phyloP scores from a whole-genome alignment of 148 eudicot genomes.

The Rhododendron kiyosumense region DNA sequence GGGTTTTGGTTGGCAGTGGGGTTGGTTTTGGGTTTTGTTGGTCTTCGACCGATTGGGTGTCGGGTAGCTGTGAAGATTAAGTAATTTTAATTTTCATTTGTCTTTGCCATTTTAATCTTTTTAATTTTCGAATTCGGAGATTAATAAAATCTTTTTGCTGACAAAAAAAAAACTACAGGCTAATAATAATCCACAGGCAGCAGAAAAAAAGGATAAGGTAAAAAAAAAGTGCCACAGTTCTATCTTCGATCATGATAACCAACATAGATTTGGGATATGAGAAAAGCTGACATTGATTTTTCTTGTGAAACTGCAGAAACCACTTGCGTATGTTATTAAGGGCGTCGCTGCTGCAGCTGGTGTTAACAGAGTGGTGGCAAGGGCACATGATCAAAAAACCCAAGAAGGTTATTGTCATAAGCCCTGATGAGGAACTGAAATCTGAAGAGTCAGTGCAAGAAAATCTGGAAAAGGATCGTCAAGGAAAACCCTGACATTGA shows the following conservation, averaged over 20 bases:
- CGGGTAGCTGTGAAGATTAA: no score
- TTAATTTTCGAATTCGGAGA: no score
- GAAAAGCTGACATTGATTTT: not conserved
- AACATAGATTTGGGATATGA: no score
- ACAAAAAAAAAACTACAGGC: conserved; percentile 14
- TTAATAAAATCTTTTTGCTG: no score
- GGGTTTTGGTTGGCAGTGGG: no score
- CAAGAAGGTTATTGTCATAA: conserved; percentile 37
- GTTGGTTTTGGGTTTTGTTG: no score
- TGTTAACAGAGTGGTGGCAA: conserved; percentile 2
- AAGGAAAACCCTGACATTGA: conserved; percentile 47
- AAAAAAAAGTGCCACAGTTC: not conserved
- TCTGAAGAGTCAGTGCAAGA: conserved; percentile 21
- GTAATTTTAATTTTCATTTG: no score
- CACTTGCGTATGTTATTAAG: conserved; percentile 14
- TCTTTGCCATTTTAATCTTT: no score
- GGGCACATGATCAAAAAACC: conserved; percentile 14
- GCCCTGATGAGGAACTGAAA: not conserved
- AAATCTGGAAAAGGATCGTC: conserved; percentile 21
- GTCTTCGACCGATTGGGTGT: no score
- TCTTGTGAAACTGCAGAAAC: conserved; percentile 21
- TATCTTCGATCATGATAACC: not conserved
- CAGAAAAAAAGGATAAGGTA: conserved; percentile 45
- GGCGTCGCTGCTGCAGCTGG: not conserved
- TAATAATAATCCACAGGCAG: conserved; percentile 34